phyloP scores from a whole-genome alignment of 352 stramenopile species.

The Globisporangium viniferum region DNA sequence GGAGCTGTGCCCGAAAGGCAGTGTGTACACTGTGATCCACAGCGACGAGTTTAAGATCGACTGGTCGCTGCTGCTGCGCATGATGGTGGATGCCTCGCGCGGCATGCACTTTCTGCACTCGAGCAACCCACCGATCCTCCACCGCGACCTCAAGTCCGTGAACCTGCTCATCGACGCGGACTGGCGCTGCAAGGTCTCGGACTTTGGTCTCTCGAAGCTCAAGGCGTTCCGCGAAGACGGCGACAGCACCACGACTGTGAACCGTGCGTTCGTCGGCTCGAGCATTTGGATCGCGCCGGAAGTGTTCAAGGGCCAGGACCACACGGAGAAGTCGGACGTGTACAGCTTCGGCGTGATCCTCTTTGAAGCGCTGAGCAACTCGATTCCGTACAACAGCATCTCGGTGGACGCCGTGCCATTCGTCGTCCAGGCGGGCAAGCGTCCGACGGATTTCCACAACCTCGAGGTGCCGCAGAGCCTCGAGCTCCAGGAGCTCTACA shows the following conservation, averaged over 20 bases:
- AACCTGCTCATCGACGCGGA: conserved; percentile 88
- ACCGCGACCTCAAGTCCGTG: conserved; percentile 88
- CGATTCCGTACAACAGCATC: conserved; percentile 74
- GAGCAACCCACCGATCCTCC: conserved; percentile 84
- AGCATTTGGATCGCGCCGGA: conserved; percentile 90
- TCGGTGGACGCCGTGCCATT: conserved; percentile 80
- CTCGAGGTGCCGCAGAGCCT: conserved; percentile 44
- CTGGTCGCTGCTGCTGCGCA: conserved; percentile 82
- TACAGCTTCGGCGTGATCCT: conserved; percentile 86
- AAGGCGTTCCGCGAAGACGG: conserved; percentile 72
- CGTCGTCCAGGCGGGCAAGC: conserved; percentile 74
- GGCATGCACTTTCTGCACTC: conserved; percentile 92
- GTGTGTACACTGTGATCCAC: conserved; percentile 82
- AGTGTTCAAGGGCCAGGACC: conserved; percentile 83
- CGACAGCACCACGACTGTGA: conserved; percentile 31
- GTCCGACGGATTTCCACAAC: conserved; percentile 69
- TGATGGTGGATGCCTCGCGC: conserved; percentile 84
- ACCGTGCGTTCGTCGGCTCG: conserved; percentile 74
- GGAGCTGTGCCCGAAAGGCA: conserved; percentile 85
- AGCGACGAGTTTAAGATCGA: conserved; percentile 75
- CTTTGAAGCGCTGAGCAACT: conserved; percentile 65
- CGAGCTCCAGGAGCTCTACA: conserved; percentile 63
- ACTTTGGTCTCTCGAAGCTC: conserved; percentile 87
- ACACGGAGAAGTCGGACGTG: conserved; percentile 89
- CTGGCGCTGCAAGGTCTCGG: conserved; percentile 88